Evolutionary conservation across 768 basidiomycete species (phyloP), one percentile per base, ranked within the genome.

Genomic region (Pulveroboletus sp.): DNA sequence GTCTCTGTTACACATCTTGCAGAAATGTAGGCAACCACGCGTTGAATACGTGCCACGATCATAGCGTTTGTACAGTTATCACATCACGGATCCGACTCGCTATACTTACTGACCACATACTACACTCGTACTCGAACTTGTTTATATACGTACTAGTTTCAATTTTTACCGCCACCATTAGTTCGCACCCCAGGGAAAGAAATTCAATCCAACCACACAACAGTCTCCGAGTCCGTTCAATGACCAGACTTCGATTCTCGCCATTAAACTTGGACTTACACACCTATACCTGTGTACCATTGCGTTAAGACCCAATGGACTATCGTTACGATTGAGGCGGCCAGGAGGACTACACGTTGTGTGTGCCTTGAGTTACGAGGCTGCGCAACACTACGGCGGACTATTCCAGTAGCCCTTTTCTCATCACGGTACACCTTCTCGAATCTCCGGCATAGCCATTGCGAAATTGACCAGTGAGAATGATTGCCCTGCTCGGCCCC

Each of bases 291-390:
- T n/a, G n/a, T n/a, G n/a, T n/a, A n/a, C n/a, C n/a, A n/a, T n/a
- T n/a, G n/a, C n/a, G n/a, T n/a, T n/a, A n/a, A n/a, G n/a, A n/a
- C n/a, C n/a, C n/a, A n/a, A n/a, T n/a, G n/a, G n/a, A n/a, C n/a
- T n/a, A n/a, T n/a, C n/a, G n/a, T n/a, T n/a, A n/a, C n/a, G n/a
- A 47, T 53, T 52, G 6, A 20, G 16, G 23, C 32, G 12, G 38
- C 63, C 57, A 54, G 60, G 43, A 65, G 61, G 60, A 39, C 36
- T 32, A 51, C 62, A 65, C 54, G 62, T 43, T 24, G 27, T 34
- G 34, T 43, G 46, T 44, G n/a, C 26, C 35, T 34, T 16, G 43
- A 37, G 7, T 24, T 31, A 30, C 49, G 20, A 53, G 49, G 52
- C 55, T 50, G 55, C 41, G 61, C 43, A 53, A 30, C 55, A 45